Conservation (phyloP, 495 filamentous ascomycete genomes). For the Lichenothelia convexa region DNA sequence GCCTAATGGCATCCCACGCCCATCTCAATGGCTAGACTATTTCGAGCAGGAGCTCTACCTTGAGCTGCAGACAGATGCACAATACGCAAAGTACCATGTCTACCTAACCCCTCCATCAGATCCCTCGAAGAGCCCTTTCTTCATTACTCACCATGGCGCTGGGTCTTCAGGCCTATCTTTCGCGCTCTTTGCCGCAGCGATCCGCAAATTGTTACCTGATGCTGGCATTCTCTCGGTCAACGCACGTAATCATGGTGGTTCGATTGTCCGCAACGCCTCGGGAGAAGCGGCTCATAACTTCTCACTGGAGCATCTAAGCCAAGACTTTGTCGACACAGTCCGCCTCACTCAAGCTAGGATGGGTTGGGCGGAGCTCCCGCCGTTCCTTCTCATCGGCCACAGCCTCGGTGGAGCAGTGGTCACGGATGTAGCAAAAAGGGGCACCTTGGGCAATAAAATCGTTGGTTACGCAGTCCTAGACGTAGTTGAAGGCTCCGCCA, state of each 20-base stretch:
- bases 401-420: conserved; percentile 91
- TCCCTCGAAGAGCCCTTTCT: conserved; percentile 50
- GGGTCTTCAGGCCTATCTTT: conserved; percentile 82
- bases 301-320: conserved; percentile 39
- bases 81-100: conserved; percentile 54
- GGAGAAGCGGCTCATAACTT: conserved; percentile 15
- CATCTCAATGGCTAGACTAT: conserved; percentile 70
- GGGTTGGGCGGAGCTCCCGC: conserved; percentile 54
- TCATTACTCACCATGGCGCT: conserved; percentile 79
- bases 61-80: conserved; percentile 21
- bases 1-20: conserved; percentile 6
- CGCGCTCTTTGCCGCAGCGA: conserved; percentile 56
- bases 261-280: conserved; percentile 25
- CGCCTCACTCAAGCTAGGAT: conserved; percentile 41
- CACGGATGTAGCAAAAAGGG: conserved; percentile 56
- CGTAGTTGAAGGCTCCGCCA: conserved; percentile 77
- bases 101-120: conserved; percentile 56
- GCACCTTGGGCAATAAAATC: conserved; percentile 43
- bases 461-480: conserved; percentile 85
- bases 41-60: conserved; percentile 75
- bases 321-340: conserved; percentile 56
- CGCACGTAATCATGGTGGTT: conserved; percentile 72
- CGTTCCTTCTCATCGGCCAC: conserved; percentile 76
- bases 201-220: conserved; percentile 57
- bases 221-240: conserved; percentile 74